Percentiles rank a stretch among this genome's conserved stretches.
phyloP scores from a whole-genome alignment of 1,139 yeast genomes.

The Saccharomycopsis crataegensis region DNA sequence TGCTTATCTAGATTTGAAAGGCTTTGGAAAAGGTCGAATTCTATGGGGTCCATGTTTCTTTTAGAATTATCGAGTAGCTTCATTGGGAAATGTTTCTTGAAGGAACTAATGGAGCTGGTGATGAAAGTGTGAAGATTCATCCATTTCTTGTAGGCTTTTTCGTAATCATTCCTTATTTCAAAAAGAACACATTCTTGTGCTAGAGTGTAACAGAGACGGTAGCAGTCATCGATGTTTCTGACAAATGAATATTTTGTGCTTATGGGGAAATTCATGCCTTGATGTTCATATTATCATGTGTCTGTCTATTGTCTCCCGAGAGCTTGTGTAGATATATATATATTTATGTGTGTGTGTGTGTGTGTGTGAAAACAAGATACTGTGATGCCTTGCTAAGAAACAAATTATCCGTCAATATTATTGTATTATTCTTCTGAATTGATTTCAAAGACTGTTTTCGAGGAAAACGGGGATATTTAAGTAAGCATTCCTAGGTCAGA shows the following conservation, averaged over 20 bases:
- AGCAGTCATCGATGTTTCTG: slow-evolving; percentile 13
- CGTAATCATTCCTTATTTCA: slow-evolving; percentile 9
- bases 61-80: neutral
- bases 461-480: too few species aligned
- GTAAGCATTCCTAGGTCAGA: too few species aligned
- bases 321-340: too few species aligned
- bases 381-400: too few species aligned
- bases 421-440: too few species aligned
- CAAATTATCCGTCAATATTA: too few species aligned
- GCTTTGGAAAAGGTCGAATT: neutral
- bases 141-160: slow-evolving; percentile 16
- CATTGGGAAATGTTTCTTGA: slow-evolving; percentile 9
- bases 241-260: slow-evolving; percentile 2
- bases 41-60: neutral
- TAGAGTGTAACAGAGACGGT: slow-evolving; percentile 3
- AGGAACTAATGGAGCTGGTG: slow-evolving; percentile 3
- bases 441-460: too few species aligned
- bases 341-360: too few species aligned
- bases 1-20: slow-evolving; percentile 8
- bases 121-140: slow-evolving; percentile 16
- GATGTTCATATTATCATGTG: neutral
- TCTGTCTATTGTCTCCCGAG: too few species aligned
- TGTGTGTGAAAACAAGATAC: too few species aligned
- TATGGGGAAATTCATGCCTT: slow-evolving; percentile 13
- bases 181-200: slow-evolving; percentile 14